Evolutionary conservation across 768 basidiomycete species (phyloP).

Genomic region (Imleria badia): DNA sequence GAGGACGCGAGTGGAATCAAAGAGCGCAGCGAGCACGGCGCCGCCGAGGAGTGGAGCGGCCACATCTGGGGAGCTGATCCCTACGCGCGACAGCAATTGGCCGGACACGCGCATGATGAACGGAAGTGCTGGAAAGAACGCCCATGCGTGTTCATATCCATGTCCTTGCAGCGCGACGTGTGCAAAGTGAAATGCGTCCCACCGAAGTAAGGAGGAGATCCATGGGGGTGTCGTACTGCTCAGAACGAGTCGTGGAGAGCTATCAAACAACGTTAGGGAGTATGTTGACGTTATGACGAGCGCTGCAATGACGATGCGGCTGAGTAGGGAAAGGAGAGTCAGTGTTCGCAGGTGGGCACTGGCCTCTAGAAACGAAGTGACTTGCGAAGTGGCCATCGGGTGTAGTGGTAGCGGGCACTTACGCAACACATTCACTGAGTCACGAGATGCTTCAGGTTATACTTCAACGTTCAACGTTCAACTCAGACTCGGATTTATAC

Average conservation of each 20-base stretch:
- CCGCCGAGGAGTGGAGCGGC: constrained; percentile 37
- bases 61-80: constrained; percentile 3
- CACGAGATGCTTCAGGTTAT: too few species aligned
- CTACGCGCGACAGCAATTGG: constrained; percentile 15
- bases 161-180: constrained; percentile 62
- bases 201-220: constrained; percentile 55
- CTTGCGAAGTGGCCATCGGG: too few species aligned
- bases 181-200: constrained; percentile 86
- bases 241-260: constrained; percentile 26
- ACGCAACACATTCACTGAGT: too few species aligned
- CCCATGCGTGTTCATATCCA: constrained; percentile 78
- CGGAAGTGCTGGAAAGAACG: constrained; percentile 77
- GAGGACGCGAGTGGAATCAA: constrained; percentile 45
- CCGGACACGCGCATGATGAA: constrained; percentile 47
- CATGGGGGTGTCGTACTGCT: constrained; percentile 9
- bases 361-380: too few species aligned
- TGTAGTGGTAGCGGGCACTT: too few species aligned
- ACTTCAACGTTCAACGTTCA: too few species aligned
- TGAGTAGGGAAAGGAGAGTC: constrained; percentile 23
- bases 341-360: constrained; percentile 20
- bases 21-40: constrained; percentile 38
- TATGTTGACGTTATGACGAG: constrained; percentile 22
- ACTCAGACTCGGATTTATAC: constrained; percentile 29
- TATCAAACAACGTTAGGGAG: constrained; percentile 25
- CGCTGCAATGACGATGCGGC: constrained; percentile 17